Percentiles rank a stretch among this genome's conserved stretches.
Evolutionary conservation across 208 protist species (phyloP).

Genomic region (Wallacemonas rigidus): DNA sequence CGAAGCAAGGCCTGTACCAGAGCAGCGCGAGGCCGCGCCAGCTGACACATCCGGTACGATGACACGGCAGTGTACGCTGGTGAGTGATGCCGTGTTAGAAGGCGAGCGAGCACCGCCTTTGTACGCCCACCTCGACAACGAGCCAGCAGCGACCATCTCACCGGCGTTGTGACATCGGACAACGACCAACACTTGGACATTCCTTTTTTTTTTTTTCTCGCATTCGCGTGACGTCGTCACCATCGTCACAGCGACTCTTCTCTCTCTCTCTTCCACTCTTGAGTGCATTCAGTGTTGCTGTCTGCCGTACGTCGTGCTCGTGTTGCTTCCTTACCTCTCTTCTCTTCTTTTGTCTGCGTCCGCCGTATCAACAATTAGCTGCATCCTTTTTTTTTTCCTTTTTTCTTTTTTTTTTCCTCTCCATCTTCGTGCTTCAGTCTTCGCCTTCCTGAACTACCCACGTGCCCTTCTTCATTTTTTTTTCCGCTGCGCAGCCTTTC

Average conservation of each 20-base stretch:
- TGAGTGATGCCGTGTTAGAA: background rate
- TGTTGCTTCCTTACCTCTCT: background rate
- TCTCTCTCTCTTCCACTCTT: too few species aligned
- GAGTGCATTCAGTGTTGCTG: too few species aligned
- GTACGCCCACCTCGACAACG: background rate
- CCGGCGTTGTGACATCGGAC: too few species aligned
- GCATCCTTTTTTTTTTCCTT: background rate
- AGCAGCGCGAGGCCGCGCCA: too few species aligned
- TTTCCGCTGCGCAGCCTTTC: too few species aligned
- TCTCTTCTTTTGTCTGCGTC: background rate
- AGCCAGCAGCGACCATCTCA: background rate
- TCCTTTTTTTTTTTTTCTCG: too few species aligned
- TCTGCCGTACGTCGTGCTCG: too few species aligned
- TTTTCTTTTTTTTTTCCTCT: background rate
- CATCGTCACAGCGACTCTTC: too few species aligned
- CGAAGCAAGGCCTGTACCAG: background rate
- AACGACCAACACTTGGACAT: too few species aligned
- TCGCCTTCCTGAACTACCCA: background rate
- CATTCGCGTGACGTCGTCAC: too few species aligned
- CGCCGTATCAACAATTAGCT: too few species aligned
- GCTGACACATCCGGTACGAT: background rate
- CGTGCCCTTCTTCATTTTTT: too few species aligned
- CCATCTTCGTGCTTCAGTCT: background rate
- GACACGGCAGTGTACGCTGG: background rate
- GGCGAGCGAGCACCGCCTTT: background rate